A percentile compares a stretch with the other conserved stretches of the same genome.
These are phyloP conservation scores for Ilex asprella DNA, from an alignment of 257 asterid species.

Conservation along the genomic window DNA sequence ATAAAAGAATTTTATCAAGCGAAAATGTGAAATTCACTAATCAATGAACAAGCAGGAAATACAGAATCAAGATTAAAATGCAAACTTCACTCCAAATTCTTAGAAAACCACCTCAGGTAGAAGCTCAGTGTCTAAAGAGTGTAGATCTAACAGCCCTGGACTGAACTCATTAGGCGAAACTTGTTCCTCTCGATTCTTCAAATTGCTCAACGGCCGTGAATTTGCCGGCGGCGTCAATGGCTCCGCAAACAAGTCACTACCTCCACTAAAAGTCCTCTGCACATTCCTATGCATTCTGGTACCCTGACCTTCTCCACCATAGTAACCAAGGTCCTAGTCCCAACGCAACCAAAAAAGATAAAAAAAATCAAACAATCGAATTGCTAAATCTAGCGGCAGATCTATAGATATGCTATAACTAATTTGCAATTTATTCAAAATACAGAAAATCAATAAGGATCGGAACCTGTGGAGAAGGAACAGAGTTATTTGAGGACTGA, in stretches of 20 bases:
- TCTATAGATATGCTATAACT: conserved; percentile 20
- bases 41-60: too few relatives aligned
- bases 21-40: too few relatives aligned
- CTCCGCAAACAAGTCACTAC: conserved; percentile 57
- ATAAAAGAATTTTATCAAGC: too few relatives aligned
- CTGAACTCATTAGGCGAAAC: conserved; percentile 70
- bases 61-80: too few relatives aligned
- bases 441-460: conserved; percentile 3
- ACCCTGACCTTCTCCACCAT: conserved; percentile 58
- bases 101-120: conserved; percentile 52
- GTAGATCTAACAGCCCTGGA: conserved; percentile 95
- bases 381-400: background rate
- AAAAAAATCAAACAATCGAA: background rate
- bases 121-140: conserved; percentile 85
- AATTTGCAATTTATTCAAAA: background rate
- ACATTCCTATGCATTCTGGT: conserved; percentile 49
- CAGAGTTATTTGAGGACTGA: conserved; percentile 61
- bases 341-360: background rate
- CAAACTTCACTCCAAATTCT: background rate
- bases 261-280: conserved; percentile 56
- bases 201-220: conserved; percentile 25
- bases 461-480: conserved; percentile 57
- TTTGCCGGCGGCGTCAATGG: conserved; percentile 69
- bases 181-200: conserved; percentile 52
- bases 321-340: conserved; percentile 49